These are phyloP conservation scores for Rhizophora apiculata DNA, from an alignment of 345 rosid genomes.

Conservation along the genomic window DNA sequence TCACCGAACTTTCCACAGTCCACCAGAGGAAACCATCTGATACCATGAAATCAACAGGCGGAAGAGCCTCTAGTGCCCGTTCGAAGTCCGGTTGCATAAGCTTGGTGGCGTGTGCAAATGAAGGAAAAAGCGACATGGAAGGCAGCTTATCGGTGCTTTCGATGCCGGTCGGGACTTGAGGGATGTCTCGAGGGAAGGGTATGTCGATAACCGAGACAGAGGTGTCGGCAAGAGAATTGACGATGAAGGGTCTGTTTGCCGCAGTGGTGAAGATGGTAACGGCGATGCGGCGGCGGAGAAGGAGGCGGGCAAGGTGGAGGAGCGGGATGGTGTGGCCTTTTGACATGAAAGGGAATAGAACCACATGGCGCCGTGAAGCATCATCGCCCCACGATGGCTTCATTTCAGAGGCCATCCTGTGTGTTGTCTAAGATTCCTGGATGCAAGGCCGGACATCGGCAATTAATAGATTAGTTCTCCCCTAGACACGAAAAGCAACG, in stretches of 20 bases:
- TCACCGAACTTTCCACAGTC: constrained; percentile 62
- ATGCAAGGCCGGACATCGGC: too few species aligned
- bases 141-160: constrained; percentile 78
- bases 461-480: too few species aligned
- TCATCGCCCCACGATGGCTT: too few species aligned
- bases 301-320: constrained; percentile 58
- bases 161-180: constrained; percentile 45
- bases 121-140: constrained; percentile 46
- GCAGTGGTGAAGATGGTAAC: constrained; percentile 74
- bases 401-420: too few species aligned
- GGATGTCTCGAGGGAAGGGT: constrained; percentile 46
- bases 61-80: constrained; percentile 33
- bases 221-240: constrained; percentile 38
- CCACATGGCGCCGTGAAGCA: constrained; percentile 37
- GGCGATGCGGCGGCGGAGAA: constrained; percentile 42
- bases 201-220: constrained; percentile 39
- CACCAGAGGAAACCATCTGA: constrained; percentile 81
- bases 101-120: constrained; percentile 53
- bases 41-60: constrained; percentile 49
- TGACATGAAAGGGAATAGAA: constrained; percentile 77
- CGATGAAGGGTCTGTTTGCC: constrained; percentile 50
- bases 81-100: constrained; percentile 58
- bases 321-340: constrained; percentile 84
- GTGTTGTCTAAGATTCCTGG: too few species aligned
- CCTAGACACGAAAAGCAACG: too few species aligned